Evolutionary conservation across 1,284 basidiomycete genomes (phyloP).

Genomic region (Trichosporon ovoides): DNA sequence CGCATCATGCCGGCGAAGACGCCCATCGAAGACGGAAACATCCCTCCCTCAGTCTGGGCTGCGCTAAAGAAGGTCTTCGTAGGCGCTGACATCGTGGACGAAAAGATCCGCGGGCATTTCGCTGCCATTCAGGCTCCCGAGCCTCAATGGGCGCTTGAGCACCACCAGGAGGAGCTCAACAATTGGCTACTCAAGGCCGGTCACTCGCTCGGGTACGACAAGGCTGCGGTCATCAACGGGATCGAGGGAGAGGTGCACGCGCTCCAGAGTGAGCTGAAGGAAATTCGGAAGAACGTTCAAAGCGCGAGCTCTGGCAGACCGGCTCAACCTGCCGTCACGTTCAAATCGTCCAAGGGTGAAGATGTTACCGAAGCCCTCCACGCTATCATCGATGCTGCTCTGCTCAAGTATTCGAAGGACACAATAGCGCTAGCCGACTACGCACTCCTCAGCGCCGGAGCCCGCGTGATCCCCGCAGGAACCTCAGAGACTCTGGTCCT

Average conservation of each 20-base stretch:
- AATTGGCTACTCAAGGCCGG: not conserved
- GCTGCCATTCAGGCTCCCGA: not conserved
- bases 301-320: conserved; percentile 35
- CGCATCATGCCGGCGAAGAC: conserved; percentile 1
- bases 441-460: conserved; percentile 78
- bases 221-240: conserved; percentile 22
- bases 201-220: not conserved
- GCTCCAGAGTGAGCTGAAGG: conserved; percentile 27
- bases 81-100: not conserved
- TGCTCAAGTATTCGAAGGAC: conserved; percentile 68
- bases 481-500: conserved; percentile 73
- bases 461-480: conserved; percentile 68
- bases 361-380: conserved; percentile 67
- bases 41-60: conserved; percentile 41
- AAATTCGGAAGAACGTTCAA: conserved; percentile 12
- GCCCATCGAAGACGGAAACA: not conserved
- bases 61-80: conserved; percentile 51
- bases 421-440: conserved; percentile 74
- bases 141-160: conserved; percentile 20
- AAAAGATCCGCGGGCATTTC: not conserved
- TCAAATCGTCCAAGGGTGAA: conserved; percentile 69
- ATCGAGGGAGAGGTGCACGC: conserved; percentile 44
- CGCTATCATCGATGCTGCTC: conserved; percentile 62
- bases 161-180: conserved; percentile 7
- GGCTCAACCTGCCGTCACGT: conserved; percentile 49